Percentiles rank a stretch among this genome's conserved stretches.
These are phyloP conservation scores for Saccharata proteae DNA, from an alignment of 2,329 filamentous ascomycete genomes.

Conservation along the genomic window DNA sequence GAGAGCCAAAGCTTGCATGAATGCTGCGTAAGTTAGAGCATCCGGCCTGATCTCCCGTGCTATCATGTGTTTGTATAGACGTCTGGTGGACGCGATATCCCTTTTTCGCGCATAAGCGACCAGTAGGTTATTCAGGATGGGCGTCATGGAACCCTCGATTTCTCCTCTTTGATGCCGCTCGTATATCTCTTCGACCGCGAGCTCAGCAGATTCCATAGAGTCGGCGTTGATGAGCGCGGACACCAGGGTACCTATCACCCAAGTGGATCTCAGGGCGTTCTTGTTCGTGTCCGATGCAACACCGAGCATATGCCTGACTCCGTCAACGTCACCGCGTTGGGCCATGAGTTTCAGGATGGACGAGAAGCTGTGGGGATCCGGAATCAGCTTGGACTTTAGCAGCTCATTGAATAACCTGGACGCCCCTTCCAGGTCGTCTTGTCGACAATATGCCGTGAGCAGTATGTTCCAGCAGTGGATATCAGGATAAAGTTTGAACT, in stretches of 20 bases:
- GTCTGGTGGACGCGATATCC: constrained; percentile 42
- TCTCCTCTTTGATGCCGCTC: constrained; percentile 23
- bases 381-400: constrained; percentile 33
- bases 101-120: constrained; percentile 54
- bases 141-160: constrained; percentile 42
- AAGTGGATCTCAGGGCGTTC: constrained; percentile 1
- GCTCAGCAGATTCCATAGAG: constrained; percentile 27
- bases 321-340: constrained; percentile 59
- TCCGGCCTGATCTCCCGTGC: constrained; percentile 39
- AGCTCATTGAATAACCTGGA: constrained; percentile 53
- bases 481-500: constrained; percentile 47
- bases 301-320: constrained; percentile 52
- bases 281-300: constrained; percentile 33
- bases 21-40: constrained; percentile 45
- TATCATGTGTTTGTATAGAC: constrained; percentile 45
- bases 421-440: constrained; percentile 54
- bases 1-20: constrained; percentile 47
- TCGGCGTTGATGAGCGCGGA: constrained; percentile 45
- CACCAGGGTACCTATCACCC: constrained; percentile 40
- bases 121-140: constrained; percentile 70
- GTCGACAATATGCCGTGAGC: constrained; percentile 56
- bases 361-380: constrained; percentile 54
- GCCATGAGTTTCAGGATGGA: constrained; percentile 64
- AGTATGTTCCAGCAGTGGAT: constrained; percentile 62
- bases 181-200: constrained; percentile 32